These are phyloP conservation scores for Sordariomycetes sp. DNA, from an alignment of 2,329 filamentous ascomycete species.

Conservation along the genomic window DNA sequence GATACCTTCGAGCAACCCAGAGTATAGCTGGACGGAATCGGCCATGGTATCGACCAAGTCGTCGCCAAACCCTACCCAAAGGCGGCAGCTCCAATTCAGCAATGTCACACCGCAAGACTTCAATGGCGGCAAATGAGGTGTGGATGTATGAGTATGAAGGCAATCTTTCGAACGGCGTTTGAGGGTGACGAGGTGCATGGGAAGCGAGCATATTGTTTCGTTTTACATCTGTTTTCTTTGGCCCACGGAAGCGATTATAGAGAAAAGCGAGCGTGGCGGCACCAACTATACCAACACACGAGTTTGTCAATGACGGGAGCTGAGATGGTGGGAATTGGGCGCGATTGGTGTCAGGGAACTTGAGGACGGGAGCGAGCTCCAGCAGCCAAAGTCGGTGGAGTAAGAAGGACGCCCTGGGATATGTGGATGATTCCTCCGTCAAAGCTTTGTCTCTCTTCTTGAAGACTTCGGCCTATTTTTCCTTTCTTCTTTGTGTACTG, in stretches of 20 bases:
- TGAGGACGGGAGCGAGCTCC: neutral
- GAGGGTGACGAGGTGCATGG: neutral
- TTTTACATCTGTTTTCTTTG: neutral
- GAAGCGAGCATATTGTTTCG: neutral
- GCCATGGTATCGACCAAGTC: conserved; percentile 15
- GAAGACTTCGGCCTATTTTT: neutral
- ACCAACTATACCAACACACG: conserved; percentile 2
- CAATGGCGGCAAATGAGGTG: neutral
- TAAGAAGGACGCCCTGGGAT: neutral
- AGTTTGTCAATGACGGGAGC: neutral
- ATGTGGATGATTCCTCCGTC: neutral
- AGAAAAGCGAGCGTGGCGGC: neutral
- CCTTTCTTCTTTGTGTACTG: neutral
- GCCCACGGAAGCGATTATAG: neutral
- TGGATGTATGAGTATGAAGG: neutral
- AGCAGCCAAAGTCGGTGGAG: neutral
- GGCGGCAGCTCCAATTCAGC: conserved; percentile 19
- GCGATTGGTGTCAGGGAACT: too few species aligned
- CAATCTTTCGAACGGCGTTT: neutral
- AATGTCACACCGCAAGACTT: conserved; percentile 16
- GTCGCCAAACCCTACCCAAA: conserved; percentile 16
- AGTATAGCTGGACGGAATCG: conserved; percentile 38
- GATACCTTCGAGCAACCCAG: conserved; percentile 20
- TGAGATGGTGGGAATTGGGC: neutral
- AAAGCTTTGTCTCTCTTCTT: neutral